These are phyloP conservation scores for Pulveroboletus sp. DNA, from an alignment of 768 basidiomycete genomes.

Conservation along the genomic window DNA sequence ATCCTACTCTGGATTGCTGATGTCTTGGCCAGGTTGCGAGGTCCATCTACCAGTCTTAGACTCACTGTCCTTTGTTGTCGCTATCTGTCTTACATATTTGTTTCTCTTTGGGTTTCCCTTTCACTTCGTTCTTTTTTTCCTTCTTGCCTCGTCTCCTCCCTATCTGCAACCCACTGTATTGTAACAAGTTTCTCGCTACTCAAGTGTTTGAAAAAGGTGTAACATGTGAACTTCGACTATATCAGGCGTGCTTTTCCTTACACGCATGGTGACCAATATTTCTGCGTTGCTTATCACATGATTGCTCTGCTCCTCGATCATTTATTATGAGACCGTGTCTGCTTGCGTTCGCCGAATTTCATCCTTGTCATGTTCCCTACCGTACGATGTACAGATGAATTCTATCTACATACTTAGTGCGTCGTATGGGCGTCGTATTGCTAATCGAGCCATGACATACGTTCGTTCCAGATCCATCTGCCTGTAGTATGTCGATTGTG, in stretches of 20 bases:
- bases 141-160: slow-evolving; percentile 19
- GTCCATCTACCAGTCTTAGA: slow-evolving; percentile 77
- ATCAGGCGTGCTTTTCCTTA: slow-evolving; percentile 16
- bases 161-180: slow-evolving; percentile 72
- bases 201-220: slow-evolving; percentile 58
- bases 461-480: slow-evolving; percentile 43
- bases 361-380: slow-evolving; percentile 28
- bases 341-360: slow-evolving; percentile 8
- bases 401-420: slow-evolving; percentile 20
- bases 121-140: slow-evolving; percentile 2
- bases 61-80: slow-evolving; percentile 56
- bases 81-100: slow-evolving; percentile 80
- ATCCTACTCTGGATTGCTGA: neutral
- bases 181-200: slow-evolving; percentile 57
- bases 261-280: slow-evolving; percentile 14
- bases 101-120: slow-evolving; percentile 55
- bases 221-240: slow-evolving; percentile 44
- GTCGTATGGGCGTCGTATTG: slow-evolving; percentile 22
- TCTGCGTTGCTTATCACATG: slow-evolving; percentile 11
- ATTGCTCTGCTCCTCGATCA: slow-evolving; percentile 10
- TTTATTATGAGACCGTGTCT: slow-evolving; percentile 18
- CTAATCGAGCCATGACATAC: slow-evolving; percentile 47
- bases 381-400: slow-evolving; percentile 26
- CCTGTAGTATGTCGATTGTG: slow-evolving; percentile 23
- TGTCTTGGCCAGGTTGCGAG: slow-evolving; percentile 55